Conservation (phyloP, 768 basidiomycete genomes). For the Suillus discolor region DNA sequence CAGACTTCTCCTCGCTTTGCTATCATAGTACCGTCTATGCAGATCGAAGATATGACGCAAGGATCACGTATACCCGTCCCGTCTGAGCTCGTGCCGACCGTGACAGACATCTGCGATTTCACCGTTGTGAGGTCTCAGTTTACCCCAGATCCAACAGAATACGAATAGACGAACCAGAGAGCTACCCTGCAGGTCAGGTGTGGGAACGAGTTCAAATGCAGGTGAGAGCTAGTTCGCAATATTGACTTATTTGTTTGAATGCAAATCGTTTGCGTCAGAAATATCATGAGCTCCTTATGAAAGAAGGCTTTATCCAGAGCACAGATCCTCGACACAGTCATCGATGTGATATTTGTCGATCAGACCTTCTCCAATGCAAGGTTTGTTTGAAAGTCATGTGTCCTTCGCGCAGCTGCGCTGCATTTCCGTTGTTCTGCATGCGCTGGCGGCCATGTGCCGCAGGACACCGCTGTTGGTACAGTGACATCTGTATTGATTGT, state of each 20-base stretch:
- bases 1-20: conserved; percentile 1
- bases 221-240: not conserved
- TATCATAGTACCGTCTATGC: not conserved
- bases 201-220: conserved; percentile 2
- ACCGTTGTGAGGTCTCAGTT: not conserved
- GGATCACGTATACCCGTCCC: not conserved
- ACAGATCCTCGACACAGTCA: not conserved
- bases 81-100: not conserved
- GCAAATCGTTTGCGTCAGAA: not conserved
- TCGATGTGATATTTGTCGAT: not conserved
- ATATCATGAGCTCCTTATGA: not conserved
- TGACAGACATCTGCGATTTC: not conserved
- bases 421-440: not conserved
- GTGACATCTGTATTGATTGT: not conserved
- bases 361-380: not conserved
- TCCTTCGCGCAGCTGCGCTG: not conserved
- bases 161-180: conserved; percentile 1
- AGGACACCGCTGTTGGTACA: not conserved
- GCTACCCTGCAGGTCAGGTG: not conserved
- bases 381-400: not conserved
- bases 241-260: not conserved
- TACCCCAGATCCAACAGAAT: not conserved
- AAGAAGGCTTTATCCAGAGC: not conserved
- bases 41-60: not conserved
- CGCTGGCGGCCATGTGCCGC: not conserved